Evolutionary conservation across 768 basidiomycete species (phyloP), one percentile per base, ranked within the genome.

Genomic region (Brasilioporus rufonigricans): DNA sequence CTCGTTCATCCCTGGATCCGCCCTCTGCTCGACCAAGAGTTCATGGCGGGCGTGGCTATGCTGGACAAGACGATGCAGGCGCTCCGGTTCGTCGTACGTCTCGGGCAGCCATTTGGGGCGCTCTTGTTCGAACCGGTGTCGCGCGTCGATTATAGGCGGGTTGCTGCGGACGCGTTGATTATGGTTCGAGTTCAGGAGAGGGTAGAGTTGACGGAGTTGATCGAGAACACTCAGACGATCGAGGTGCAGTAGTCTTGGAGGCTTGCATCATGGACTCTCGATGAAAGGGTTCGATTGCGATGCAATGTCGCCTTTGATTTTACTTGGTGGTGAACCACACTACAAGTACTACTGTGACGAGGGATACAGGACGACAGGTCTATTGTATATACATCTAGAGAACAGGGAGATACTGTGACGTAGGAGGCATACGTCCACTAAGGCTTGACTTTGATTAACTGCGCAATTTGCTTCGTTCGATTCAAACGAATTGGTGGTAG

Each of bases 11-110:
- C 40, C 21, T 41, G 40, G 40, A 41, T 41, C 40, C 40, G 40
- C 21, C 40, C 40, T 10, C 40, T 41, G 23, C 40, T 53, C n/a
- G 51, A 53, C 29, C 56, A 53, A 23, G 55, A 56, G 26, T 52
- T 43, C 21, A 4, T 18, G 27, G 16, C 33, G 4, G 39, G 48
- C 18, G 27, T 23, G 2, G 24, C 26, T 2, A 33, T 5, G 24
- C 26, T 57, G 1, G 56, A 53, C 46, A 33, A 21, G 32, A 24
- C 50, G 21, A 48, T 38, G 4, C 50, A 36, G 10, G 55, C 50
- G 13, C 40, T 56, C 2, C 44, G 46, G 21, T 31, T 56, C 14
- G 21, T 52, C 6, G 55, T 23, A 21, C 55, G 50, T 23, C 31
- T 56, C 18, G 14, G 33, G 21, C 50, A 56, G 23, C 21, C 40